Conservation (phyloP, 345 rosid species). For the Aquilaria sinensis region DNA sequence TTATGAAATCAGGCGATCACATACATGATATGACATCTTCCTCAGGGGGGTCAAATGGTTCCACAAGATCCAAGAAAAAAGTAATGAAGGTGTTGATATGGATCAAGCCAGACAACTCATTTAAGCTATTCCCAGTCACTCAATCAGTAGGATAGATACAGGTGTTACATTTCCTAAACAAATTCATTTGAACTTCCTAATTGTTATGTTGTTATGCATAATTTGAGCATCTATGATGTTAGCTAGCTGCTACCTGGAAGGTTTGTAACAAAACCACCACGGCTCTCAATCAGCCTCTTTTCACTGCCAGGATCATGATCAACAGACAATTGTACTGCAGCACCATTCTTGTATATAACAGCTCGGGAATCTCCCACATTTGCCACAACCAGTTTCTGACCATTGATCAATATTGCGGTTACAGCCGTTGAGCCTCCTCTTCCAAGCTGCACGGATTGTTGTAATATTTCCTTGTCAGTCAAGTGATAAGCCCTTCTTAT, state of each 20-base stretch:
- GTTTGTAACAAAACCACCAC: slow-evolving; percentile 88
- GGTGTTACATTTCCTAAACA: background rate
- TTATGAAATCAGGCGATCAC: too few relatives aligned
- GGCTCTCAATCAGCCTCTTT: slow-evolving; percentile 45
- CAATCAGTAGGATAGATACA: too few relatives aligned
- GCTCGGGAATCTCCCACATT: slow-evolving; percentile 97
- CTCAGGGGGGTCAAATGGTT: too few relatives aligned
- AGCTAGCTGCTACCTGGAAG: slow-evolving; percentile 48
- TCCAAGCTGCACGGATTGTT: slow-evolving; percentile 48
- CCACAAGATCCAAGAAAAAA: too few relatives aligned
- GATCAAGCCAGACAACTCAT: too few relatives aligned
- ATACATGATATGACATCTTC: too few relatives aligned
- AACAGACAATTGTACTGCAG: slow-evolving; percentile 58
- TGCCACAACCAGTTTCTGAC: slow-evolving; percentile 64
- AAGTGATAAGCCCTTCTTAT: slow-evolving; percentile 60
- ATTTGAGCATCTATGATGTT: too few relatives aligned
- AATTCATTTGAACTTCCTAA: background rate
- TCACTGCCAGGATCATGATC: slow-evolving; percentile 93
- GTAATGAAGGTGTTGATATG: too few relatives aligned
- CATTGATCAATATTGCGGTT: slow-evolving; percentile 73
- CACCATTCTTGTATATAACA: slow-evolving; percentile 57
- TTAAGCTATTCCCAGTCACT: too few relatives aligned
- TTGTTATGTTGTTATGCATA: slow-evolving; percentile 1
- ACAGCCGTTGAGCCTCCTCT: slow-evolving; percentile 94
- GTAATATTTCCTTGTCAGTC: slow-evolving; percentile 63